Evolutionary conservation across 2,329 filamentous ascomycete genomes (phyloP), one percentile per base, ranked within the genome.

Genomic region (Claviceps digitariae): DNA sequence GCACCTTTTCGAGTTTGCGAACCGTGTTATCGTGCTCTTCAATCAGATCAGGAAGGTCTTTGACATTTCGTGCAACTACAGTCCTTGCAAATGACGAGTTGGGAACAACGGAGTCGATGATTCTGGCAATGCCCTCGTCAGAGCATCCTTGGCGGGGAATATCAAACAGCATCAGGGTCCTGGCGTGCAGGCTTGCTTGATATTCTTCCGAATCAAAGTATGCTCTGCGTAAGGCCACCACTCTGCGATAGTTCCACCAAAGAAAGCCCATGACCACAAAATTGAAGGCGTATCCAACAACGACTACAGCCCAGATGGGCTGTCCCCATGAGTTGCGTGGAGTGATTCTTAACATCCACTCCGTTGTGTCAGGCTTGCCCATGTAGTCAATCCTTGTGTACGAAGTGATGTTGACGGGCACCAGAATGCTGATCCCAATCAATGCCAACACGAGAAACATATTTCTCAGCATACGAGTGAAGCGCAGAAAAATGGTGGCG

Each of bases 171-270:
- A 84, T 84, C 47, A 84, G 67, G 0, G 81, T 84, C 54, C 81
- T 71, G 1, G 93, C 83, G 67, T 95, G 88, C 54, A 97, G 72
- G 67, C 89, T 95, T 55, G 79, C 79, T 66, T 95, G 89, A 62
- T 95, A 98, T 44, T 96, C 91, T 0, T 84, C 75, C 60, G 83
- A 91, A 62, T 91, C 79, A 62, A 95, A 91, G 63, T 94, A 96
- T 44, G 79, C 72, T 55, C 87, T 81, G 57, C 90, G 80, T 58
- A 98, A 69, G 36, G 73, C 71, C 17, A 82, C 69, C 21, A 98
- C 77, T 48, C 81, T 84, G 34, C 78, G 77, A 67, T 97, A 97
- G 63, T 95, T 97, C 72, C 78, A 84, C 90, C 90, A 98, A 29
- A 98, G 71, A 60, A 94, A 95, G 52, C 77, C 84, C 54, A 80